Percentiles rank a stretch among this genome's conserved stretches.
Evolutionary conservation across 2,329 filamentous ascomycete genomes (phyloP).

Genomic region (Fusarium acutatum): DNA sequence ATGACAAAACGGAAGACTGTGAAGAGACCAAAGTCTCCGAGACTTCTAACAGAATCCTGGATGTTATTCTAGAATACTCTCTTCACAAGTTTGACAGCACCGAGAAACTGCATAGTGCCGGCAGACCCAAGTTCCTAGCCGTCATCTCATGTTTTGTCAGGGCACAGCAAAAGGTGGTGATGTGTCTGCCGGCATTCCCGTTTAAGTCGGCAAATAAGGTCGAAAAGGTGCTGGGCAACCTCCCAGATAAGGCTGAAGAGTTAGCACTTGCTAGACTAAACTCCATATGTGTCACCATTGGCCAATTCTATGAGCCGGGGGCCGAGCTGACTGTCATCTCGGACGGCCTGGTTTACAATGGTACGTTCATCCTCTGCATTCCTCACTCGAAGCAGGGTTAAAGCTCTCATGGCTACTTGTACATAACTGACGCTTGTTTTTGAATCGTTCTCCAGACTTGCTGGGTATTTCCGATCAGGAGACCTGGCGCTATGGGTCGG

Average conservation of each 20-base stretch:
- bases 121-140: background rate
- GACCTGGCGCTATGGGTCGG: constrained; percentile 59
- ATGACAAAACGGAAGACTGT: background rate
- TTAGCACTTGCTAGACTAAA: constrained; percentile 40
- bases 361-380: constrained; percentile 29
- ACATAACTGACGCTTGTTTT: background rate
- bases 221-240: constrained; percentile 42
- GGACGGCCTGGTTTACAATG: constrained; percentile 63
- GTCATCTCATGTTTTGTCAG: background rate
- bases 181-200: constrained; percentile 44
- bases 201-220: constrained; percentile 48
- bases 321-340: constrained; percentile 55
- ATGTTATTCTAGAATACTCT: background rate
- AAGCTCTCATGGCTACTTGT: no score
- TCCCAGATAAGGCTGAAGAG: constrained; percentile 47
- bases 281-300: constrained; percentile 40
- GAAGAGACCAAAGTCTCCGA: background rate
- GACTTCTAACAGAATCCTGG: background rate
- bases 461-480: constrained; percentile 56
- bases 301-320: constrained; percentile 40
- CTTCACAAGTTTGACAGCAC: constrained; percentile 5
- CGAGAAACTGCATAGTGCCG: background rate
- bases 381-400: background rate
- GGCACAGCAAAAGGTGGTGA: background rate
- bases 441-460: constrained; percentile 33